phyloP scores from a whole-genome alignment of 805 yeast species.

The Candida ficus region DNA sequence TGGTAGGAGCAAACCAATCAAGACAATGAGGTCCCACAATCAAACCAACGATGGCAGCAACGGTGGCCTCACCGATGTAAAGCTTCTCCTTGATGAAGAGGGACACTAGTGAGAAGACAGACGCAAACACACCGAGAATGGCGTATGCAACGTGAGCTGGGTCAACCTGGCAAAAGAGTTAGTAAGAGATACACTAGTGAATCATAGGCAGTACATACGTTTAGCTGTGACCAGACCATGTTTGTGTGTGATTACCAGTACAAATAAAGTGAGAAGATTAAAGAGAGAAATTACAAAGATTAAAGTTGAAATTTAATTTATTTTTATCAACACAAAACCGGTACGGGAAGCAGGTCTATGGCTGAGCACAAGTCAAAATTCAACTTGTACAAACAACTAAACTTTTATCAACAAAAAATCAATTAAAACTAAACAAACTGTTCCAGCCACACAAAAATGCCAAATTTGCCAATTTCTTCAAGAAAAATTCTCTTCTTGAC shows the following conservation, averaged over 20 bases:
- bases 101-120: conserved; percentile 76
- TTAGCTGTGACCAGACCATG: conserved; percentile 11
- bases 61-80: conserved; percentile 88
- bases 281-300: too few relatives aligned
- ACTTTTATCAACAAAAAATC: too few relatives aligned
- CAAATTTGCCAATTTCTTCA: too few relatives aligned
- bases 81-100: conserved; percentile 76
- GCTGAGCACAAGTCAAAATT: too few relatives aligned
- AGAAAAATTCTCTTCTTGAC: too few relatives aligned
- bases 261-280: too few relatives aligned
- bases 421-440: too few relatives aligned
- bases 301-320: too few relatives aligned
- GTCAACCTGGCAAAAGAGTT: conserved; percentile 30
- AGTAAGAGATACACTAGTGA: neutral
- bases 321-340: too few relatives aligned
- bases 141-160: conserved; percentile 86
- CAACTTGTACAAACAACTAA: too few relatives aligned
- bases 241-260: neutral
- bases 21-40: conserved; percentile 86
- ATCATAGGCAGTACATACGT: neutral
- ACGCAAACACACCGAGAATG: conserved; percentile 75
- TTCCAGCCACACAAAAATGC: too few relatives aligned
- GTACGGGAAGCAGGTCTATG: too few relatives aligned
- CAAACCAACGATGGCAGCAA: conserved; percentile 79
- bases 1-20: conserved; percentile 74